Base-by-base conservation (phyloP, 805 yeast genomes). In the Cyberlindnera petersonii region DNA sequence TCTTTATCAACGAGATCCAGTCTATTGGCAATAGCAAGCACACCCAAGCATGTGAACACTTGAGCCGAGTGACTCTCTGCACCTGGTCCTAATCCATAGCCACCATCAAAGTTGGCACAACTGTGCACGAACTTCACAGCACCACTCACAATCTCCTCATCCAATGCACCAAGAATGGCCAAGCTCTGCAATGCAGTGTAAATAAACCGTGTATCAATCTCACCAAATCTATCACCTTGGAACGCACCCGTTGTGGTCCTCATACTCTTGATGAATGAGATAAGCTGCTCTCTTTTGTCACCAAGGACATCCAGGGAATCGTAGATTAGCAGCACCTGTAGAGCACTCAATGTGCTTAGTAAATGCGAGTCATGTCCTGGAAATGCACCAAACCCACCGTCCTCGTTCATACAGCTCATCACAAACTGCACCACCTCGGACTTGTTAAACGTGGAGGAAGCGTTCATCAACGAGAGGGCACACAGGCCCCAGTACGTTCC, bases 401-500 rank as follows among this genome's bases (percentile, higher is more conserved):
- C 55, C 15, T 56, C 53, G 44, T 79, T 72, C 60, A 75, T 79
- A 56, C 98, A 91, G 11, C 70, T 63, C 50, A 75, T 39, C 4
- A 91, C 85, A 58, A 80, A 93, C n/a, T 67, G 61, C 2, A 85
- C 60, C 11, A 91, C 76, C 6, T 82, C 85, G 1, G 69, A 63
- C 37, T 69, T 66, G n/a, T 79, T 69, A 40, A 91, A 73, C 0
- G 78, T 74, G 11, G 74, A 73, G 24, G 70, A 61, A 3, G 79
- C 66, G 21, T 72, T 68, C 61, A 91, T 56, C 2, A 82, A 61
- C 35, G 74, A 74, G 23, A 89, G 60, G 0, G 96, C 87, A 14
- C 84, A 82, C 3, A 86, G 66, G 0, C 97, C 98, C 99, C 99
- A 93, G 59, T 93, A 93, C 0, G 93, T 71, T 2, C 98, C 98